Evolutionary conservation across 257 asterid genomes (phyloP).

Genomic region (Coffea canephora): DNA sequence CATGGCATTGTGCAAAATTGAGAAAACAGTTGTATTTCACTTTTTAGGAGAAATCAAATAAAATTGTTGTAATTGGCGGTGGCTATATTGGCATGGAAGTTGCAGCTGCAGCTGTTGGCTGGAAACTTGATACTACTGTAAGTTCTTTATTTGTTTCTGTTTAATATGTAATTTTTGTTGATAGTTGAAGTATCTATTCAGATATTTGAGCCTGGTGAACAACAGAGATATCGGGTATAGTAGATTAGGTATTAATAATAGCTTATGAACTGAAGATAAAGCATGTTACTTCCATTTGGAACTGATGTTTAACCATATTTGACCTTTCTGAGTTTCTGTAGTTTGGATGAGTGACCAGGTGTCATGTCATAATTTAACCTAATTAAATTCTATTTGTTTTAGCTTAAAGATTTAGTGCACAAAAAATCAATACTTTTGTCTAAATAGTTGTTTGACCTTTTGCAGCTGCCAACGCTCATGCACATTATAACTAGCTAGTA

Average conservation of each 20-base stretch:
- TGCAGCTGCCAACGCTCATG: not conserved
- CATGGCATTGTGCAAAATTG: not conserved
- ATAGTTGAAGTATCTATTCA: not conserved
- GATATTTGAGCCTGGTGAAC: not conserved
- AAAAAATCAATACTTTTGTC: not conserved
- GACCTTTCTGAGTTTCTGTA: not conserved
- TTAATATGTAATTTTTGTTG: not conserved
- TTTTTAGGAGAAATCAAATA: conserved; percentile 71
- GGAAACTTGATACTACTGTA: conserved; percentile 97
- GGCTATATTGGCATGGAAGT: conserved; percentile 99
- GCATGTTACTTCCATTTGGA: not conserved
- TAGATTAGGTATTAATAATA: not conserved
- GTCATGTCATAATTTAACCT: not conserved
- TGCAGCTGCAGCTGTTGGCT: conserved; percentile 92
- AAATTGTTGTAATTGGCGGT: conserved; percentile 91
- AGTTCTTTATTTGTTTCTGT: conserved; percentile 23
- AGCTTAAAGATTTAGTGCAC: not conserved
- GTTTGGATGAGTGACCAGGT: not conserved
- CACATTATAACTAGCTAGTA: not conserved
- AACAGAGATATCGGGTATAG: not conserved
- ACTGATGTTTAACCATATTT: not conserved
- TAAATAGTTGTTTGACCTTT: not conserved
- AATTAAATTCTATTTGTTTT: not conserved
- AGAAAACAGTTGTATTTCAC: not conserved
- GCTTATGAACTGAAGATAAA: not conserved